Conservation (phyloP, 2,329 filamentous ascomycete species). For the Ophidiomyces ophidiicola region DNA sequence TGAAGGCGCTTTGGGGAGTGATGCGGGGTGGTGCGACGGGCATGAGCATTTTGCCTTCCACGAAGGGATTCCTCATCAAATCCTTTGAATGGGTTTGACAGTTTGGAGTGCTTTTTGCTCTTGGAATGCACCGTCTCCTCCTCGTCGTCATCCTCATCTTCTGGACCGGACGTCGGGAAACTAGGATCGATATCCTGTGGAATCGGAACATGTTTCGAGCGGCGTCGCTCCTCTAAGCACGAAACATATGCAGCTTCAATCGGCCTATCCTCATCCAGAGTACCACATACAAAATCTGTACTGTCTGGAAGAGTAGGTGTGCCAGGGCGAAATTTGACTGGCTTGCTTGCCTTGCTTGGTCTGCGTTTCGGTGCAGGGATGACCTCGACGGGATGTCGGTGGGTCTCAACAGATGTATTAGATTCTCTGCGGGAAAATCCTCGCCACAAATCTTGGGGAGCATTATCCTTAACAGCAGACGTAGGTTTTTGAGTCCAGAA, state of each 20-base stretch:
- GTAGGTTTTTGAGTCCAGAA: slow-evolving; percentile 46
- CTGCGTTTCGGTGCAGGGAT: slow-evolving; percentile 20
- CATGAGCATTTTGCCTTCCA: slow-evolving; percentile 30
- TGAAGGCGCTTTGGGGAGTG: slow-evolving; percentile 51
- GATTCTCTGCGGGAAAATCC: slow-evolving; percentile 38
- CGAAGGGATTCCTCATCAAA: slow-evolving; percentile 45
- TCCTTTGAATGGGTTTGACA: slow-evolving; percentile 1
- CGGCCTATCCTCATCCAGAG: slow-evolving; percentile 85
- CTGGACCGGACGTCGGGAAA: slow-evolving; percentile 87
- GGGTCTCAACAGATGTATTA: slow-evolving; percentile 44
- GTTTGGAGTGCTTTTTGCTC: neutral
- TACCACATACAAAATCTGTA: slow-evolving; percentile 98
- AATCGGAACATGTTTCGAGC: slow-evolving; percentile 65
- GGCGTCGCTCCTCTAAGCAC: slow-evolving; percentile 67
- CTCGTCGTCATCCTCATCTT: slow-evolving; percentile 67
- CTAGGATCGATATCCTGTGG: slow-evolving; percentile 98
- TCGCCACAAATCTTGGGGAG: slow-evolving; percentile 36
- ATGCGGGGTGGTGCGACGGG: slow-evolving; percentile 36
- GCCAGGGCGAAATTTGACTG: slow-evolving; percentile 48
- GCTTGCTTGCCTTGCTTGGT: slow-evolving; percentile 29
- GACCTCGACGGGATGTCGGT: slow-evolving; percentile 17
- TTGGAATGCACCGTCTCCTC: slow-evolving; percentile 34
- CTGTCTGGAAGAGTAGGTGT: slow-evolving; percentile 86
- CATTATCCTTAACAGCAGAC: slow-evolving; percentile 24
- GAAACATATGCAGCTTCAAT: slow-evolving; percentile 89